Evolutionary conservation across 1,284 basidiomycete species (phyloP), one percentile per base, ranked within the genome.

Genomic region (Melampsora abietis-canadensis): DNA sequence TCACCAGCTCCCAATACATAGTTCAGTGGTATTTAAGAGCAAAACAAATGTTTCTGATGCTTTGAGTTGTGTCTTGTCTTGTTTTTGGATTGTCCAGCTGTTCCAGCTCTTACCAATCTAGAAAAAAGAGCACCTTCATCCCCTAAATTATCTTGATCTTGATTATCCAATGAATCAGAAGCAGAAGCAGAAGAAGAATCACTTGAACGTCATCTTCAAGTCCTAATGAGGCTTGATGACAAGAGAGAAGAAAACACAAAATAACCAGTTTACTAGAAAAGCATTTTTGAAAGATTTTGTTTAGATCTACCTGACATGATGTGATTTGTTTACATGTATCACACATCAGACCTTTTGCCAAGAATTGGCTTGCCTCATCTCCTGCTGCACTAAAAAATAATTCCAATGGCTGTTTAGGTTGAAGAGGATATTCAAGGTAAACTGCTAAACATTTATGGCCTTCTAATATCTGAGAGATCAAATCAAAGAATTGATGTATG

Each of bases 321-420:
- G 86, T 86, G 68, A 94, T 88, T 2, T 96, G 88, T 79, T 87
- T 88, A 46, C 87, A 85, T 7, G 96, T 96, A 80, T 98, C 93
- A 80, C 91, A 97, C 6, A 87, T 84, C 19, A 99, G 84, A 79
- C 92, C 89, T 80, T 88, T 88, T 76, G 84, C 85, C 47, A 97
- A 86, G 14, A 98, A 85, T 78, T 93, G 94, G 48, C 98, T 85
- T 0, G 92, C 89, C 77, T 96, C 93, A 6, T 88, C 86, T 59
- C 88, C 92, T 0, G 94, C 92, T 0, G 94, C 94, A 0, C 92
- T 91, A 83, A 98, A 95, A 48, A 96, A 86, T 78, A 90, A 88
- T 46, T 90, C 88, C 40, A 96, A 84, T 15, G 90, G 90, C 62
- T 89, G 87, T 79, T 89, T 91, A 0, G 91, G 90, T 79, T 92